These are phyloP conservation scores for Tripterygium wilfordii DNA, from an alignment of 177 flowering plant species.

Conservation along the genomic window DNA sequence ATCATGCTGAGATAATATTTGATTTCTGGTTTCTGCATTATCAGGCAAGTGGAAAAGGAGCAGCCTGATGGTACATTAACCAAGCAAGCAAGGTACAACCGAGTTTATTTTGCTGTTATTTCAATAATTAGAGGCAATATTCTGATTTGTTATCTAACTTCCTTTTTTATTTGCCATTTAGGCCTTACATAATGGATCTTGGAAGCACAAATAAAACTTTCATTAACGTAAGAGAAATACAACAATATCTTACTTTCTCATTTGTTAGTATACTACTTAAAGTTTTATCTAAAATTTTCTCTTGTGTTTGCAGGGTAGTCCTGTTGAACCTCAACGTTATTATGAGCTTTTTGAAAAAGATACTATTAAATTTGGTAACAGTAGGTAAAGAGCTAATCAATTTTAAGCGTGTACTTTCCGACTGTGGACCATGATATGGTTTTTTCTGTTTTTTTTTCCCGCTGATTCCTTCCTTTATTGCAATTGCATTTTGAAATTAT, in stretches of 20 bases:
- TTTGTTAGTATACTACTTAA: too few species aligned
- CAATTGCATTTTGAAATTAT: neutral
- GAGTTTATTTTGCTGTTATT: neutral
- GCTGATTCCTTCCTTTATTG: neutral
- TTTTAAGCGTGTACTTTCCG: neutral
- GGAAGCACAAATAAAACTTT: conserved; percentile 98
- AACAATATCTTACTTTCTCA: too few species aligned
- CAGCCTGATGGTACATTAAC: conserved; percentile 68
- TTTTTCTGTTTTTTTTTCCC: neutral
- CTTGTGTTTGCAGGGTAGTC: conserved; percentile 60
- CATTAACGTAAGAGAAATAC: conserved; percentile 59
- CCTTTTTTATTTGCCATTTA: conserved; percentile 12
- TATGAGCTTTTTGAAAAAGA: conserved; percentile 89
- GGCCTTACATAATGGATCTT: conserved; percentile 97
- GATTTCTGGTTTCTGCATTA: conserved; percentile 11
- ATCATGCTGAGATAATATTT: neutral
- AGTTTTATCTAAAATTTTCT: conserved; percentile 9
- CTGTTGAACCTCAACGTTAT: conserved; percentile 84
- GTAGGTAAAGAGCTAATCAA: conserved; percentile 55
- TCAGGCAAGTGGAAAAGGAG: conserved; percentile 88
- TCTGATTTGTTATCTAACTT: conserved; percentile 8
- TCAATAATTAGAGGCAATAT: neutral
- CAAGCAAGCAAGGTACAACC: conserved; percentile 62
- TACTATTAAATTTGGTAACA: conserved; percentile 88
- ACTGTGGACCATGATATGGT: neutral